phyloP scores from a whole-genome alignment of 2,329 filamentous ascomycete species.

The Nemania sp. region DNA sequence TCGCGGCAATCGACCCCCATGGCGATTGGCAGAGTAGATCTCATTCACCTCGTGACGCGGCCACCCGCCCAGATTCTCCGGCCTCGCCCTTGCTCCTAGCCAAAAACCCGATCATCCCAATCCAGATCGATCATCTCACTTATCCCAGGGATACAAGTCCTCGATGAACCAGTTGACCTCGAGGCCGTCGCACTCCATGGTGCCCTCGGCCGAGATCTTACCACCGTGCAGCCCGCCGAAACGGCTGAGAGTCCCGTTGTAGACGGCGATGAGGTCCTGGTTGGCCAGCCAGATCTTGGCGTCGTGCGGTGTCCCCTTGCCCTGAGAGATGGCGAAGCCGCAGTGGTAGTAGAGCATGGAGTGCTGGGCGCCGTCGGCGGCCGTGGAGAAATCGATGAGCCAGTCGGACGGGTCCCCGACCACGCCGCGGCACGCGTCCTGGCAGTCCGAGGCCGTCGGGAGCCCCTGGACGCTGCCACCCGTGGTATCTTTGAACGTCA shows the following conservation, averaged over 20 bases:
- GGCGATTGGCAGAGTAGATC: no score
- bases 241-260: constrained; percentile 25
- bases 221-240: constrained; percentile 30
- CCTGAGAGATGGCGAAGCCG: constrained; percentile 29
- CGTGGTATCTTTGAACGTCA: constrained; percentile 32
- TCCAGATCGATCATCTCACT: neutral
- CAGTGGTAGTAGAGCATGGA: constrained; percentile 26
- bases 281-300: constrained; percentile 29
- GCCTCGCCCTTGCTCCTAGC: no score
- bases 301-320: constrained; percentile 16
- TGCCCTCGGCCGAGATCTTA: constrained; percentile 31
- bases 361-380: constrained; percentile 25
- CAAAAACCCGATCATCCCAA: no score
- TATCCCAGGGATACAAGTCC: constrained; percentile 2
- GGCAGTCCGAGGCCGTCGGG: constrained; percentile 26
- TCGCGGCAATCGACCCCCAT: no score
- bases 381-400: constrained; percentile 32
- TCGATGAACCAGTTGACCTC: constrained; percentile 32
- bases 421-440: constrained; percentile 29
- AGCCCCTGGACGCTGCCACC: neutral
- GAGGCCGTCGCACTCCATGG: constrained; percentile 29
- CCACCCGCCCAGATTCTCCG: no score
- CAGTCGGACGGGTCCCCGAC: constrained; percentile 32
- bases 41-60: neutral
- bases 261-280: constrained; percentile 33